Percentiles rank a stretch among this genome's conserved stretches.
Conservation (phyloP, 1,284 basidiomycete genomes). For the Marasmius oreades region DNA sequence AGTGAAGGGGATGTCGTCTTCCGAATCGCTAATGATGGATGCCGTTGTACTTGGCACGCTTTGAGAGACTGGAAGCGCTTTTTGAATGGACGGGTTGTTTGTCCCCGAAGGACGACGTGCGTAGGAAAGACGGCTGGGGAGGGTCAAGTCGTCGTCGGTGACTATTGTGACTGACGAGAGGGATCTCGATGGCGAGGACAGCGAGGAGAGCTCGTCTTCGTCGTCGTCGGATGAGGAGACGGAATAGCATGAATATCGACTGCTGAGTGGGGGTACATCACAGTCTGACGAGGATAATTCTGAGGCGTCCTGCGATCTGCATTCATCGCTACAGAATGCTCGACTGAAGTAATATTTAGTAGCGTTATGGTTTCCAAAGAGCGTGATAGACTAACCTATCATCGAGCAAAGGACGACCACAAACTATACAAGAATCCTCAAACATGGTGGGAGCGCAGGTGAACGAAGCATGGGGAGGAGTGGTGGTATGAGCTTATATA, state of each 20-base stretch:
- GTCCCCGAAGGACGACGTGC: constrained; percentile 68
- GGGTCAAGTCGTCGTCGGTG: constrained; percentile 47
- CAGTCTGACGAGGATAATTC: constrained; percentile 67
- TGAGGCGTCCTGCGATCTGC: constrained; percentile 57
- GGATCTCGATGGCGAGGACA: constrained; percentile 52
- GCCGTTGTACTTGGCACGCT: constrained; percentile 33
- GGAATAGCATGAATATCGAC: constrained; percentile 43
- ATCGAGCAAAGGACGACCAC: constrained; percentile 56
- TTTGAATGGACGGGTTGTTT: constrained; percentile 61
- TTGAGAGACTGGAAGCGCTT: constrained; percentile 37
- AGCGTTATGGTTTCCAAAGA: constrained; percentile 16
- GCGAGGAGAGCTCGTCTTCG: too few relatives aligned
- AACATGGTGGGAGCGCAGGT: constrained; percentile 46
- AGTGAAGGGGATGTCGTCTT: too few relatives aligned
- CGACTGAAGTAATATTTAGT: constrained; percentile 39
- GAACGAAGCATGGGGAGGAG: too few relatives aligned
- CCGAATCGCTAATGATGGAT: too few relatives aligned
- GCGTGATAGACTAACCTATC: constrained; percentile 44
- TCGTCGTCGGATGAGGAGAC: constrained; percentile 38
- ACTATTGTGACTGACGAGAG: constrained; percentile 60
- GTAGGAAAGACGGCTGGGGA: constrained; percentile 45
- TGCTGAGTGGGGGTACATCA: constrained; percentile 45
- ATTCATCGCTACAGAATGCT: constrained; percentile 73
- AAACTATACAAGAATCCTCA: constrained; percentile 70
- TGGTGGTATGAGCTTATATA: too few relatives aligned